Conservation (phyloP, 805 yeast species). For the Grigorovia transvaalensis region DNA sequence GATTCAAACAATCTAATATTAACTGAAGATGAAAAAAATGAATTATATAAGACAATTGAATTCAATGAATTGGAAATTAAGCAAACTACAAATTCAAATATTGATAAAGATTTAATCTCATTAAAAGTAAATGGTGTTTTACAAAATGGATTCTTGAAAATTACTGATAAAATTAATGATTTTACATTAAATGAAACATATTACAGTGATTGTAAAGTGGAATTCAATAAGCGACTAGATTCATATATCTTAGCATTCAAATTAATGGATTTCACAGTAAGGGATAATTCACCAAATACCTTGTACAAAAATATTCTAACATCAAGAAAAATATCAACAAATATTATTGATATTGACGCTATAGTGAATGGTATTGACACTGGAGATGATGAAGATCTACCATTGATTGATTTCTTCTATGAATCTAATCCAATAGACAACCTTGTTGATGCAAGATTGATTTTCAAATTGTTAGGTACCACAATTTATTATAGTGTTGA, state of each 20-base stretch:
- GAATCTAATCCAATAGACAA: constrained; percentile 82
- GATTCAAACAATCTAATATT: constrained; percentile 33
- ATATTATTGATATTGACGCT: constrained; percentile 26
- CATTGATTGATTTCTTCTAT: constrained; percentile 72
- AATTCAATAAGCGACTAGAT: constrained; percentile 65
- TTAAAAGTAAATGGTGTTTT: constrained; percentile 58
- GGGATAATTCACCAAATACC: constrained; percentile 73
- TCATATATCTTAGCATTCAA: constrained; percentile 65
- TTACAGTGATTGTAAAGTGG: constrained; percentile 72
- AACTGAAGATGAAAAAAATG: constrained; percentile 81
- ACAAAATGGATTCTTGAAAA: constrained; percentile 65
- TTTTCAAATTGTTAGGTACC: constrained; percentile 72
- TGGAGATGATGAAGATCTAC: constrained; percentile 25
- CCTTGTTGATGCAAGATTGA: constrained; percentile 68
- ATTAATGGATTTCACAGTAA: constrained; percentile 71
- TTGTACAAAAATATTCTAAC: constrained; percentile 82
- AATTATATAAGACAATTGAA: constrained; percentile 87
- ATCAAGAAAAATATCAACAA: constrained; percentile 45
- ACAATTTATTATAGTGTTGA: constrained; percentile 82
- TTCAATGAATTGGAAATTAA: constrained; percentile 54
- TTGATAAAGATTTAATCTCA: constrained; percentile 67
- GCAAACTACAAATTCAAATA: constrained; percentile 37
- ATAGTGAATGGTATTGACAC: constrained; percentile 16
- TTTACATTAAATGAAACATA: constrained; percentile 61
- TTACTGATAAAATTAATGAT: constrained; percentile 30